Evolutionary conservation across 1,139 yeast species (phyloP).

Genomic region (Candida tropicalis): DNA sequence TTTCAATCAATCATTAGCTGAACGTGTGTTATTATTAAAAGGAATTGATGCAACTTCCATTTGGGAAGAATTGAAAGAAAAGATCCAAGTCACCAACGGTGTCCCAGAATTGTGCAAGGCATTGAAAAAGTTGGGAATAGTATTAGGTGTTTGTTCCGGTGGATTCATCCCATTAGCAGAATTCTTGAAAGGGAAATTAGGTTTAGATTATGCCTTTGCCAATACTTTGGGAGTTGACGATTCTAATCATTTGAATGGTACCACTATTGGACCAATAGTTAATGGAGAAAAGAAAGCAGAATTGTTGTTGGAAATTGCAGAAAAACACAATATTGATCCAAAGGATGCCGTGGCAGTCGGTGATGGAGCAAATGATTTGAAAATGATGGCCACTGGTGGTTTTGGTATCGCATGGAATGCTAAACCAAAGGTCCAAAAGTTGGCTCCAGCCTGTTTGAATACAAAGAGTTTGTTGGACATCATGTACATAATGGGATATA

Average conservation of each 20-base stretch:
- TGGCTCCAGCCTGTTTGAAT: slow-evolving; percentile 84
- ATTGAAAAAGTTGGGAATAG: slow-evolving; percentile 62
- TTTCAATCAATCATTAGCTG: slow-evolving; percentile 76
- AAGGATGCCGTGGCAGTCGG: slow-evolving; percentile 81
- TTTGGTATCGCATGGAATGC: slow-evolving; percentile 98
- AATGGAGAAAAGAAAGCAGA: slow-evolving; percentile 85
- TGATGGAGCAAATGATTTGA: slow-evolving; percentile 95
- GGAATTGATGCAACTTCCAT: slow-evolving; percentile 76
- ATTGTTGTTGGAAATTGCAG: slow-evolving; percentile 67
- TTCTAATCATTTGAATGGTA: slow-evolving; percentile 54
- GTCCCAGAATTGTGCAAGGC: slow-evolving; percentile 69
- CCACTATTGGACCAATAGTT: slow-evolving; percentile 73
- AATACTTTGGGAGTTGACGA: slow-evolving; percentile 63
- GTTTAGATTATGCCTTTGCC: slow-evolving; percentile 87
- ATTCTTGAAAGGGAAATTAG: slow-evolving; percentile 66
- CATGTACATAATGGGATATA: slow-evolving; percentile 78
- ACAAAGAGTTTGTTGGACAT: slow-evolving; percentile 69
- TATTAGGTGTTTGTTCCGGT: slow-evolving; percentile 89
- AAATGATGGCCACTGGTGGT: slow-evolving; percentile 92
- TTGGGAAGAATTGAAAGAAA: slow-evolving; percentile 76
- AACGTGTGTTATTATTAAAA: slow-evolving; percentile 73
- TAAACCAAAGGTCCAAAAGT: slow-evolving; percentile 82
- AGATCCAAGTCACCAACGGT: slow-evolving; percentile 79
- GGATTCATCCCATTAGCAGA: slow-evolving; percentile 91
- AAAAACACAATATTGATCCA: slow-evolving; percentile 59